Percentiles rank a stretch among this genome's conserved stretches.
Evolutionary conservation across 2,329 filamentous ascomycete species (phyloP).

Genomic region (Alternaria rosae): DNA sequence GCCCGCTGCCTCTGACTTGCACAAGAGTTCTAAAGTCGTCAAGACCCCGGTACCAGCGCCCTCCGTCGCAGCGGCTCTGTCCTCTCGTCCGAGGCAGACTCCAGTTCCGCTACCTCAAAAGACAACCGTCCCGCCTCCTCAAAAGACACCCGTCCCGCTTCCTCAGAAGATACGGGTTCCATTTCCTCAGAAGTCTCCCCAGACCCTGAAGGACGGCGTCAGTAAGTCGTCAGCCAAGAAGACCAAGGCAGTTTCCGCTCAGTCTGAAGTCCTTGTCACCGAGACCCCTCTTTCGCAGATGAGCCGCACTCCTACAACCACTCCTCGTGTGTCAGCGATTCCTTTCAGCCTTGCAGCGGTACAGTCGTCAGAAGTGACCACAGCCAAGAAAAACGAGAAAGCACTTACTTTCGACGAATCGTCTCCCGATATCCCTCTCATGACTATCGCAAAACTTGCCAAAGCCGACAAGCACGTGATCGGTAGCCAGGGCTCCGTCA

Average conservation of each 20-base stretch:
- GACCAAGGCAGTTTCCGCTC: background rate
- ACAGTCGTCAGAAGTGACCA: background rate
- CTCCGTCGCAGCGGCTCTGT: background rate
- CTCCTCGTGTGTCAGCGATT: slow-evolving; percentile 14
- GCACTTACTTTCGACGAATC: slow-evolving; percentile 3
- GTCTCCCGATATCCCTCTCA: background rate
- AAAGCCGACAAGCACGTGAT: background rate
- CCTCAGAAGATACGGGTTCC: slow-evolving; percentile 14
- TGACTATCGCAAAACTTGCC: background rate
- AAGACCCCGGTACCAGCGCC: background rate
- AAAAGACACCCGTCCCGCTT: background rate
- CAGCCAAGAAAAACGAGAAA: slow-evolving; percentile 4
- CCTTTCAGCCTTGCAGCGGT: slow-evolving; percentile 18
- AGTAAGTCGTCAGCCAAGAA: background rate
- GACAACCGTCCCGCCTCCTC: background rate
- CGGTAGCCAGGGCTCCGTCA: slow-evolving; percentile 9
- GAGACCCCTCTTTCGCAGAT: slow-evolving; percentile 26
- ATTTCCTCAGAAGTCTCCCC: background rate
- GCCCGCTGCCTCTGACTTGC: background rate
- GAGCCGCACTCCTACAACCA: background rate
- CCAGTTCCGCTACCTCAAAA: slow-evolving; percentile 11
- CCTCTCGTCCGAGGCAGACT: slow-evolving; percentile 7
- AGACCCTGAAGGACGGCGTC: background rate
- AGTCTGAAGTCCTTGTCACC: slow-evolving; percentile 14
- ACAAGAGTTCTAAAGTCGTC: background rate